Evolutionary conservation across 1,284 basidiomycete species (phyloP).

Genomic region (Leccinum angustisporum): DNA sequence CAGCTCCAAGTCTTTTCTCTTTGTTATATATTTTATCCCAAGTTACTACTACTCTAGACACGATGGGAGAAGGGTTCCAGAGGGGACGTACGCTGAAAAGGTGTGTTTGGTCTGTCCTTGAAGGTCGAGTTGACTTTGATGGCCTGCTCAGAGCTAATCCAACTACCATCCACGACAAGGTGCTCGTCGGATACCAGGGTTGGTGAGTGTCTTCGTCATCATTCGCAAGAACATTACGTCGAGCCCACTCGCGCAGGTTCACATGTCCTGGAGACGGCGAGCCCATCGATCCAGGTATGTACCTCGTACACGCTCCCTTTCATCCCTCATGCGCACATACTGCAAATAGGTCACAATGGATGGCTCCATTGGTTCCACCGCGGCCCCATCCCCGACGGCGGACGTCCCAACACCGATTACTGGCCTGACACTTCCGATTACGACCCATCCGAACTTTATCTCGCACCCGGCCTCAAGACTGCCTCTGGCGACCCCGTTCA

Average conservation of each 20-base stretch:
- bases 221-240: background rate
- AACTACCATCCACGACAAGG: slow-evolving; percentile 69
- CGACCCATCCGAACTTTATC: slow-evolving; percentile 65
- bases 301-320: background rate
- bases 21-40: background rate
- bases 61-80: background rate
- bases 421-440: slow-evolving; percentile 77
- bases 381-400: slow-evolving; percentile 59
- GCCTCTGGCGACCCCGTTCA: slow-evolving; percentile 55
- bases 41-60: background rate
- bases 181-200: slow-evolving; percentile 80
- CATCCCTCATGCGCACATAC: background rate
- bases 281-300: slow-evolving; percentile 56
- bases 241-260: slow-evolving; percentile 47
- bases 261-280: slow-evolving; percentile 68
- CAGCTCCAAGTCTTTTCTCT: background rate
- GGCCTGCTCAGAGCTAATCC: slow-evolving; percentile 40
- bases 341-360: slow-evolving; percentile 60
- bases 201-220: slow-evolving; percentile 50
- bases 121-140: background rate
- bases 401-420: slow-evolving; percentile 65
- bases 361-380: slow-evolving; percentile 80
- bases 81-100: slow-evolving; percentile 12
- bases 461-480: slow-evolving; percentile 61
- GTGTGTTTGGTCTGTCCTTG: slow-evolving; percentile 4